phyloP scores from a whole-genome alignment of 176 grass and related monocot species.

The Puccinellia tenuiflora region DNA sequence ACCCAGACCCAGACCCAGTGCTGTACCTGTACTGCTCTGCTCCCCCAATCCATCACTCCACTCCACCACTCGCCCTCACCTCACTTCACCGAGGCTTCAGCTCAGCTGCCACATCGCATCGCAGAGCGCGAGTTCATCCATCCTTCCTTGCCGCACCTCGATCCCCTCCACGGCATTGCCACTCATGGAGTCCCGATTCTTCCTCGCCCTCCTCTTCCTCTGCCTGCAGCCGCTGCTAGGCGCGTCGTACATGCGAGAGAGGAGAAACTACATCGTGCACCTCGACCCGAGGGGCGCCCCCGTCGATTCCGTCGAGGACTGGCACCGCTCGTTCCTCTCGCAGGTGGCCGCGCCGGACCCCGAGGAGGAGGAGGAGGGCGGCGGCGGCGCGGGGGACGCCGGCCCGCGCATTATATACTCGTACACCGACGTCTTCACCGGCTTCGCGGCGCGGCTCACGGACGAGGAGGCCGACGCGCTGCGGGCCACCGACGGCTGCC shows the following conservation, averaged over 20 bases:
- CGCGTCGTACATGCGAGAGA: slow-evolving; percentile 38
- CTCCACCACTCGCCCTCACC: neutral
- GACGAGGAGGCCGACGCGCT: slow-evolving; percentile 48
- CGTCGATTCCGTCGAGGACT: slow-evolving; percentile 26
- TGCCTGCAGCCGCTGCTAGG: neutral
- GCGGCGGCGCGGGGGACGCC: neutral
- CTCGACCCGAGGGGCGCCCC: slow-evolving; percentile 15
- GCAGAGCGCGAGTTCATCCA: neutral
- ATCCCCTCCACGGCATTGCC: neutral
- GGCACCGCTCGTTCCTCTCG: slow-evolving; percentile 76
- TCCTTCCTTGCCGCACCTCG: neutral
- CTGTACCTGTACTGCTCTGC: slow-evolving; percentile 8
- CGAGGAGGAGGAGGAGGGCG: neutral
- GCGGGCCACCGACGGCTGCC: slow-evolving; percentile 39
- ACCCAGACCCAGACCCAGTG: too few species aligned
- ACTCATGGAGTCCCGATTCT: slow-evolving; percentile 1
- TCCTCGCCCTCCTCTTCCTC: neutral
- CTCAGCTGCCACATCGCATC: neutral
- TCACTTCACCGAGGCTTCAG: neutral
- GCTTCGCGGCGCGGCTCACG: slow-evolving; percentile 78
- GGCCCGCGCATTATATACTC: slow-evolving; percentile 62
- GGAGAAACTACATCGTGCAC: slow-evolving; percentile 81
- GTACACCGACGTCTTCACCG: slow-evolving; percentile 64
- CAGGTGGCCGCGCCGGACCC: neutral
- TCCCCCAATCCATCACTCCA: slow-evolving; percentile 20